Evolutionary conservation across 192 early-diverging fungal genomes (phyloP), one percentile per base, ranked within the genome.

Genomic region (Mortierella hygrophila): DNA sequence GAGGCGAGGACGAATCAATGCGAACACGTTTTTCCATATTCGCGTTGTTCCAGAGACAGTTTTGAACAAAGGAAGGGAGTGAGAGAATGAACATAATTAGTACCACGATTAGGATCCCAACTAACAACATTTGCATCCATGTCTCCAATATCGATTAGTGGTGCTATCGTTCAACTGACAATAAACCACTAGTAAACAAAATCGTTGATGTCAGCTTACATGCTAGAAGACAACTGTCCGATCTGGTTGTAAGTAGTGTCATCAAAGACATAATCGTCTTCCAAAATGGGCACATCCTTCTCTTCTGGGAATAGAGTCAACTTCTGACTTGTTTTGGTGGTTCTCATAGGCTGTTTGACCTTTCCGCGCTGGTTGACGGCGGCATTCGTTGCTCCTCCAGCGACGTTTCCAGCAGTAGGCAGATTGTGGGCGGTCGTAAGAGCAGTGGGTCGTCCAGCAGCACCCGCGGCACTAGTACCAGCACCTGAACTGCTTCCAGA

Each of bases 241-340:
- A 96, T 91, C 89, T 95, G 94, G 77, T 94, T 92, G 78, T 96
- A 96, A 0, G 91, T 94, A 42, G 92, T 88, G 23, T 91, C 88
- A 35, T 93, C 91, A 37, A 90, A 88, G 32, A 74, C 89, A 63
- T 87, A 83, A 32, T 87, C 88, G 32, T 84, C 76, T 42, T 84
- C 85, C 74, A 85, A 52, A 60, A 89, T 69, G 0, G 81, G 83
- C 52, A 82, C 79, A 23, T 94, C 92, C 52, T 93, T 93, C 29
- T 96, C 93, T 65, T 95, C 94, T 2, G 97, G 97, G 63, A 98
- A 94, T 29, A 98, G 88, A n/a, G 94, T 95, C 29, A 98, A 89
- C 90, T 98, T 98, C 84, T 97, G 96, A 52, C 96, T 96, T n/a
- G 93, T 96, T 87, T 98, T 98, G 57, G 97, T 96, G 26, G 97